Conservation (phyloP, 805 yeast species). For the Cyberlindnera mycetangii region DNA sequence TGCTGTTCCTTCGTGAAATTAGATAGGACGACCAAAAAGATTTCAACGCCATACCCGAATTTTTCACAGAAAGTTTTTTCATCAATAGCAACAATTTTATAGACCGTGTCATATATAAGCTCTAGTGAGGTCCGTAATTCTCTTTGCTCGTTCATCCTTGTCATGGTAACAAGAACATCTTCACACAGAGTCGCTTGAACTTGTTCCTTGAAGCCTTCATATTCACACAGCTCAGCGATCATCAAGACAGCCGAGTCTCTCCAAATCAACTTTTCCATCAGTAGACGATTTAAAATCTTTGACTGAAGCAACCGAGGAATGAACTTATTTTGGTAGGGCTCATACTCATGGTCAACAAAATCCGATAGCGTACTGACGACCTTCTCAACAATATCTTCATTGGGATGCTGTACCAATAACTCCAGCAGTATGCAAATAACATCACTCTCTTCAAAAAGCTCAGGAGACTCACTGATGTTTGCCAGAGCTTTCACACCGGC, state of each 20-base stretch:
- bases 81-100: constrained; percentile 10
- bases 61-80: constrained; percentile 4
- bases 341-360: constrained; percentile 18
- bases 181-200: constrained; percentile 2
- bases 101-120: constrained; percentile 3
- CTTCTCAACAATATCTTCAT: constrained; percentile 20
- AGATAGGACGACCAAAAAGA: constrained; percentile 10
- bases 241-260: constrained; percentile 1
- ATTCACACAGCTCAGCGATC: constrained; percentile 9
- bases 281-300: neutral
- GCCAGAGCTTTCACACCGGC: constrained; percentile 19
- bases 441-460: constrained; percentile 8
- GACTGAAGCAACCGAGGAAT: constrained; percentile 5
- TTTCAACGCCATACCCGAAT: constrained; percentile 12
- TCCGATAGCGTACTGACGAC: constrained; percentile 14
- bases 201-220: constrained; percentile 1
- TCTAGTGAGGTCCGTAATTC: neutral
- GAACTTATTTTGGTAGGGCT: constrained; percentile 9
- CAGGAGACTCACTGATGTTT: constrained; percentile 16
- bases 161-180: constrained; percentile 1
- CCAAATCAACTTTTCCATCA: neutral
- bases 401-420: constrained; percentile 15
- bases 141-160: neutral
- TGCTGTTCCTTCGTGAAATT: neutral
- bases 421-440: constrained; percentile 1